Base-by-base conservation (phyloP, 495 filamentous ascomycete species). In the Cercophora samala region DNA sequence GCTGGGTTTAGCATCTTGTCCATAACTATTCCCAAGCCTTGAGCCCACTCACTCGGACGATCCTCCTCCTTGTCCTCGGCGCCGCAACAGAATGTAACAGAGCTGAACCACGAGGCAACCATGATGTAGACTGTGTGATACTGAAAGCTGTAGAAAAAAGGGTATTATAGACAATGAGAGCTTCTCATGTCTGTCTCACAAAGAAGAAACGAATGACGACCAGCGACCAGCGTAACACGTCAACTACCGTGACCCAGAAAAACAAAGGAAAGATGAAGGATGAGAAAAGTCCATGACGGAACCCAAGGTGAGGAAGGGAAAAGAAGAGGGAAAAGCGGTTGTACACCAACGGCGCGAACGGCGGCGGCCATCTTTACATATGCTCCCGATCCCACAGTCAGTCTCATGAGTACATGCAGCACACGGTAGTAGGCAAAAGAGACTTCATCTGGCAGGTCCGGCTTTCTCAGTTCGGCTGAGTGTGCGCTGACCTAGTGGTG, bases 91-190 rank as follows among this genome's bases (percentile, higher is more conserved):
- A 76, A 73, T 62, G 74, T 71, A 46, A 46, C 37, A 63, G 74
- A 80, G 69, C 66, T 66, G 42, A 80, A 74, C 79, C 78, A 83
- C 54, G 77, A 78, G 58, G 74, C 69, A 68, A 76, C 77, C 21
- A 75, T 71, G 65, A 77, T 79, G 68, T 73, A 70, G 55, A 81
- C 65, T 68, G 79, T 68, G 79, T 78, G 69, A 72, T 76, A 25
- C 22, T 60, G 22, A 60, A 60, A 18, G n/a, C 2, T 21, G 54
- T 56, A 56, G 54, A 23, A 56, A 21, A 29, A 25, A 54, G n/a
- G 58, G 23, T 63, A 56, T 22, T 64, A 66, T 69, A 68, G 69
- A 60, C 32, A 65, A 62, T 54, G 63, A 56, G 32, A 37, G 23
- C 58, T 60, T 24, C 42, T 68, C 70, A 70, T 72, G 22, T 17